phyloP scores from a whole-genome alignment of 768 basidiomycete species.

The Chlorophyllum brunneum region DNA sequence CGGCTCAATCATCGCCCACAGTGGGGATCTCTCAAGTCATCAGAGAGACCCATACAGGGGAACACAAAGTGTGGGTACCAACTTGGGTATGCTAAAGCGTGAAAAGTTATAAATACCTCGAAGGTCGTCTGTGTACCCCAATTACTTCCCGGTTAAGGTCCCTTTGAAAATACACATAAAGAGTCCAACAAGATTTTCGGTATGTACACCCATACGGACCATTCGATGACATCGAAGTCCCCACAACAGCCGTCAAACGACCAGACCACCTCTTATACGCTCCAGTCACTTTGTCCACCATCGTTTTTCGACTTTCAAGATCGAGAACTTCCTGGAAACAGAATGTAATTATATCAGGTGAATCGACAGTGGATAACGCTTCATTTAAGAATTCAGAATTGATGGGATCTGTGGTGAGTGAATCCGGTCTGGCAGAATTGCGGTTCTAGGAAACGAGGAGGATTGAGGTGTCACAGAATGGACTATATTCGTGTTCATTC shows the following conservation, averaged over 20 bases:
- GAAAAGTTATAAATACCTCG: too few relatives aligned
- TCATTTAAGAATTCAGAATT: constrained; percentile 80
- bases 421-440: constrained; percentile 81
- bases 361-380: constrained; percentile 63
- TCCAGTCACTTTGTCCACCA: constrained; percentile 85
- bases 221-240: constrained; percentile 67
- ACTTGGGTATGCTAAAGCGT: too few relatives aligned
- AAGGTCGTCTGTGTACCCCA: too few relatives aligned
- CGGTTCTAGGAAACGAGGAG: constrained; percentile 92
- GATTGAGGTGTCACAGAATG: constrained; percentile 71
- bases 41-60: too few relatives aligned
- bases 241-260: constrained; percentile 68
- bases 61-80: too few relatives aligned
- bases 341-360: constrained; percentile 81
- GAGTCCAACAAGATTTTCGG: constrained; percentile 88
- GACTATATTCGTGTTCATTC: constrained; percentile 73
- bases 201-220: constrained; percentile 75
- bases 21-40: too few relatives aligned
- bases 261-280: constrained; percentile 92
- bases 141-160: too few relatives aligned
- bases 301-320: constrained; percentile 88
- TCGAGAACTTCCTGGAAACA: constrained; percentile 98
- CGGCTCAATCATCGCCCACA: too few relatives aligned
- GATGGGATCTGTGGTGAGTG: constrained; percentile 54
- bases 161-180: too few relatives aligned